A percentile compares a stretch with the other conserved stretches of the same genome.
Conservation (phyloP, 345 rosid genomes). For the Euphorbia peplus region DNA sequence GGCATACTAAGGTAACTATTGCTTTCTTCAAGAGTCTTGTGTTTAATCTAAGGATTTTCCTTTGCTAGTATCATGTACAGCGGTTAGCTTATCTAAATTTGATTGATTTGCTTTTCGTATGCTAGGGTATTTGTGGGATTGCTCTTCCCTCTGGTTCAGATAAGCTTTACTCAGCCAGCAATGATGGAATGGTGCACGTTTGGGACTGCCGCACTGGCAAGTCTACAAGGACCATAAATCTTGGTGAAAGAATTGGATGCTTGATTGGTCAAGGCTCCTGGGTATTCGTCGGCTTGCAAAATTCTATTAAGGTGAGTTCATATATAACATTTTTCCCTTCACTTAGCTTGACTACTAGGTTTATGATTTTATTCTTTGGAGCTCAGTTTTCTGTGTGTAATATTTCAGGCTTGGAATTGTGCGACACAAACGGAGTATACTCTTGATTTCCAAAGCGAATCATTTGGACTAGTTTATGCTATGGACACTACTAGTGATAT, state of each 20-base stretch:
- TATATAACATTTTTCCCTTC: background rate
- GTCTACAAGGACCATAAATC: slow-evolving; percentile 27
- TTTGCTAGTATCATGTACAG: too few species aligned
- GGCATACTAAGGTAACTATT: slow-evolving; percentile 33
- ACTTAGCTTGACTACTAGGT: background rate
- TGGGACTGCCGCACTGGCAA: slow-evolving; percentile 63
- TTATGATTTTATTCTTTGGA: background rate
- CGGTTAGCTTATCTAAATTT: background rate
- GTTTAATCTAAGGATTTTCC: background rate
- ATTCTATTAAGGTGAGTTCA: slow-evolving; percentile 46
- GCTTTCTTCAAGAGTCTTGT: background rate
- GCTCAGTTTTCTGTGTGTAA: background rate
- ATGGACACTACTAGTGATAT: slow-evolving; percentile 34
- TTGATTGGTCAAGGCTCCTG: slow-evolving; percentile 51
- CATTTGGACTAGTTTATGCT: slow-evolving; percentile 48
- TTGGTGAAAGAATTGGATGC: slow-evolving; percentile 47
- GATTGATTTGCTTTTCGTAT: background rate
- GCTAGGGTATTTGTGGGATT: slow-evolving; percentile 45
- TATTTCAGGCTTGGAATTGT: slow-evolving; percentile 45
- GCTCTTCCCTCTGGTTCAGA: slow-evolving; percentile 47
- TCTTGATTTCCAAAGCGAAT: slow-evolving; percentile 34
- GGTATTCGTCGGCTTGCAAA: slow-evolving; percentile 58
- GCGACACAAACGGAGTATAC: slow-evolving; percentile 31
- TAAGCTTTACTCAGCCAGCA: slow-evolving; percentile 55
- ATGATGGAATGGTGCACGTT: slow-evolving; percentile 40